Evolutionary conservation across 1,284 basidiomycete genomes (phyloP), one percentile per base, ranked within the genome.

Genomic region (Inonotus hispidus): DNA sequence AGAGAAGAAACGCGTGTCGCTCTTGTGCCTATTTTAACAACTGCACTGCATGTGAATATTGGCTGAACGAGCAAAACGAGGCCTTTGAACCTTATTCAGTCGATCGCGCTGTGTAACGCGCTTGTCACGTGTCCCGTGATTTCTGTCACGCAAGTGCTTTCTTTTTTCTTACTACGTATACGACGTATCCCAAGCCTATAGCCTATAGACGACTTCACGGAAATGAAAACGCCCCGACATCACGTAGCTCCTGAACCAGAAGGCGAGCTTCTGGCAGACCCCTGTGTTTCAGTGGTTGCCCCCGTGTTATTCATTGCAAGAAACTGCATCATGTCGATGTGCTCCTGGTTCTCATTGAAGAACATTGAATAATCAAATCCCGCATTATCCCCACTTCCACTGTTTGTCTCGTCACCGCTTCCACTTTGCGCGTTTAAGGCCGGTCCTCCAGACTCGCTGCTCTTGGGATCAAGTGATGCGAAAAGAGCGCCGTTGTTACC

Each of bases 401-500:
- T 35, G 45, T 21, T 27, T 27, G 53, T 8, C 8, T 39, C n/a
- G 29, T 53, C 35, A 49, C 23, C 43, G 16, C 32, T 54, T 47
- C 19, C 35, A 21, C 23, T 57, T 59, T 46, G 62, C 25, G 53
- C 38, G 41, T 27, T 37, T 52, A 45, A 52, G 3, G 39, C 10
- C 21, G 38, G 21, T 3, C 19, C 50, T 23, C n/a, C 27, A 13
- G 50, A 19, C 6, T 11, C 29, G 39, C n/a, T 23, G 25, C 32
- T 46, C 19, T 41, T 37, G 19, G 38, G 21, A 43, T 60, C 38
- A 7, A 65, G 53, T 23, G 63, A 60, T 19, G 63, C 59, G 39
- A 66, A 65, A n/a, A 65, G 21, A 8, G 58, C 56, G 21, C 57
- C 63, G 38, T 49, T 43, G 23, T 58, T 59, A 27, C 19, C 29